Conservation (phyloP, 2,329 filamentous ascomycete species). For the Dactylellina sp. region DNA sequence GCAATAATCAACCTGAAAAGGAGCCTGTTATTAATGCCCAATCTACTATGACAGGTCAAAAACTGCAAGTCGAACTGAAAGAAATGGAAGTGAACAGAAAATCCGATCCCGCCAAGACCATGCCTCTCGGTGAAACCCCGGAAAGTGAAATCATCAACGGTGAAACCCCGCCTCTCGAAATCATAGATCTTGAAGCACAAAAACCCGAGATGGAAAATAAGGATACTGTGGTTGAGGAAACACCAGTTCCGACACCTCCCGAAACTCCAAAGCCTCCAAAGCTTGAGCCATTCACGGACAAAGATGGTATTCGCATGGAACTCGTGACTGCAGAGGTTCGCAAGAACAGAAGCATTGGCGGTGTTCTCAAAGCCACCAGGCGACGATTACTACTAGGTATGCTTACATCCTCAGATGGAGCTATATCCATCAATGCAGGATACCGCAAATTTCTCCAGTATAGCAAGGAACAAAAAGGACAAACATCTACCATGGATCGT, state of each 20-base stretch:
- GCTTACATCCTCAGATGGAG: conserved; percentile 21
- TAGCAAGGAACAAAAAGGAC: conserved; percentile 42
- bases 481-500: conserved; percentile 49
- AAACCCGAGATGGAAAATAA: conserved; percentile 1
- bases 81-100: background rate
- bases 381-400: conserved; percentile 37
- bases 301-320: conserved; percentile 38
- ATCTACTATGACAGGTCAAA: too few species aligned
- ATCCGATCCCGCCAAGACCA: background rate
- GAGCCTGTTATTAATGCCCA: too few species aligned
- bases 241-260: background rate
- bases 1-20: too few species aligned
- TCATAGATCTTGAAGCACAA: conserved; percentile 13
- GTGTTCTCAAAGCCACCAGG: conserved; percentile 50
- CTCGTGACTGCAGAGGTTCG: conserved; percentile 34
- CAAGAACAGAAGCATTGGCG: conserved; percentile 51
- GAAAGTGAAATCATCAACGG: background rate
- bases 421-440: conserved; percentile 45
- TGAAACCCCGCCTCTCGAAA: background rate
- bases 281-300: conserved; percentile 34
- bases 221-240: background rate
- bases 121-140: background rate
- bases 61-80: too few species aligned
- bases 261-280: conserved; percentile 16
- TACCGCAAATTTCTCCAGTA: conserved; percentile 53